Base-by-base conservation (phyloP, 768 basidiomycete species). In the Rhizopogon vinicolor region DNA sequence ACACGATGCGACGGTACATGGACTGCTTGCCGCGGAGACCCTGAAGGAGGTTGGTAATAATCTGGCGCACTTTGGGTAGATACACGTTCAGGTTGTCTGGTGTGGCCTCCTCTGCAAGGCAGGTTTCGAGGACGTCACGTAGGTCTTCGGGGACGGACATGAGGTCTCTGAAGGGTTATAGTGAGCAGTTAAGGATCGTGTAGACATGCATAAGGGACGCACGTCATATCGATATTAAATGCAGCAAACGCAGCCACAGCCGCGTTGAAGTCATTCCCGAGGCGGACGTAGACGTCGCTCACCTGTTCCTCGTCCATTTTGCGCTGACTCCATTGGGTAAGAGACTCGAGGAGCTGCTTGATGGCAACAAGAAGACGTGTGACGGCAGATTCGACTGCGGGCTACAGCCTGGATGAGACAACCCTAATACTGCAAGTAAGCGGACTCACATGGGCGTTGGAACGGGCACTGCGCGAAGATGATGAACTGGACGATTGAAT, bases 181-280 rank as follows among this genome's bases (percentile, higher is more conserved):
- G 41, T 54, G 56, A 59, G 54, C 33, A 54, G 48, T 10, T 44
- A 61, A 51, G 44, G 33, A 40, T 35, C 39, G 44, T 46, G 51
- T 56, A 19, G 16, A 45, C 49, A 40, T 44, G 62, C 60, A 52
- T 45, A 55, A 55, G 44, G 18, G 18, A 81, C 92, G 69, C 71
- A 98, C 96, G 79, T 76, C 89, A 98, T 98, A 58, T 89, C 84
- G 56, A 99, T 95, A 58, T 86, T 85, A 61, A 87, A 93, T 12
- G 80, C 75, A 2, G 81, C 80, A 68, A 99, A 99, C 1, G 94
- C 93, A 52, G 87, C 83, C 40, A 95, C 91, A 9, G 94, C 94
- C 14, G 84, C 82, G 66, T 98, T 98, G 77, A 99, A 98, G 67
- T 97, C 95, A 71, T 98, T 98, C 22, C 97, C 97, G 22, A 99